Evolutionary conservation across 1,284 basidiomycete species (phyloP).

Genomic region (Ganoderma leucocontextum): DNA sequence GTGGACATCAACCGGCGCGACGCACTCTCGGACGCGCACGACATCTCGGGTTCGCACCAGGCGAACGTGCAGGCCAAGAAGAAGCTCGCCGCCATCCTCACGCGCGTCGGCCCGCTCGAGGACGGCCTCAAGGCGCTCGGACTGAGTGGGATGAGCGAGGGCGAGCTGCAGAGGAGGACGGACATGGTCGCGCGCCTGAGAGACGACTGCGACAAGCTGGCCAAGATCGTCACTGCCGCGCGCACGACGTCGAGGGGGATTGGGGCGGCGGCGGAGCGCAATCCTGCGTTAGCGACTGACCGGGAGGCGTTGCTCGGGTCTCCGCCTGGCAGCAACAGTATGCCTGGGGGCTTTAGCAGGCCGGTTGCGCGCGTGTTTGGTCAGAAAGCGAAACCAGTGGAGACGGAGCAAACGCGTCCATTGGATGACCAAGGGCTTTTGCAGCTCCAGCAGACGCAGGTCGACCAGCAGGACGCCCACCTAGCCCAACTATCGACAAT

Average conservation of each 20-base stretch:
- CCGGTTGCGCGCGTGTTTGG: constrained; percentile 87
- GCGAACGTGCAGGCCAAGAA: constrained; percentile 87
- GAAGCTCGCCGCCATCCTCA: constrained; percentile 78
- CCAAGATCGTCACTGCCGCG: constrained; percentile 79
- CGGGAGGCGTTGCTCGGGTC: constrained; percentile 66
- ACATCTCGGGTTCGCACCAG: constrained; percentile 78
- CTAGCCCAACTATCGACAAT: constrained; percentile 83
- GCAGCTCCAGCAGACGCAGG: constrained; percentile 81
- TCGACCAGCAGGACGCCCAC: constrained; percentile 87
- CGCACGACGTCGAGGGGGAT: constrained; percentile 59
- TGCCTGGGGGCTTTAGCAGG: constrained; percentile 39
- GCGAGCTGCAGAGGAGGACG: constrained; percentile 83
- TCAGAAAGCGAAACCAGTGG: constrained; percentile 64
- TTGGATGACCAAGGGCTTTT: constrained; percentile 86
- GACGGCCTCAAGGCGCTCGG: constrained; percentile 73
- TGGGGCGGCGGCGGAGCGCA: constrained; percentile 46
- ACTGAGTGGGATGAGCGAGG: constrained; percentile 78
- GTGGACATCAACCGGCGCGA: constrained; percentile 89
- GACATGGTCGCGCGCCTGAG: constrained; percentile 85
- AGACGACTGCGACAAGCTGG: constrained; percentile 87
- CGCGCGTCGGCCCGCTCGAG: constrained; percentile 75
- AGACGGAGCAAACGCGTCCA: constrained; percentile 88
- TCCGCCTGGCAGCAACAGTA: constrained; percentile 38
- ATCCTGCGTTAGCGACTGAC: constrained; percentile 63
- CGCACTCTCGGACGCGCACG: constrained; percentile 78